Base-by-base conservation (phyloP, 768 basidiomycete species). In the Termitomyces sp. region DNA sequence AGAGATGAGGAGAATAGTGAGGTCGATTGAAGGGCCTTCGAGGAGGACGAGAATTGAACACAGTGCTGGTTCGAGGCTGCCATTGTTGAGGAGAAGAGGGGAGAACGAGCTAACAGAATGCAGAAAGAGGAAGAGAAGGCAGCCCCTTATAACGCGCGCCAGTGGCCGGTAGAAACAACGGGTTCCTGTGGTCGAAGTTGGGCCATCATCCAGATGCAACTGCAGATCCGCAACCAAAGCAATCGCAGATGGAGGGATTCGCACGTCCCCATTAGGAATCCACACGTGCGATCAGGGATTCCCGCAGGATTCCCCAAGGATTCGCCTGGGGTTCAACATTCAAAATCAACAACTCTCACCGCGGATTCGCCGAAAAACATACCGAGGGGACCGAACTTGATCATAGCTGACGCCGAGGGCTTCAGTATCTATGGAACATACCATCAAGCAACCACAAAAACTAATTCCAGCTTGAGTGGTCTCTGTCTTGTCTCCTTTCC, bases 1-100 rank as follows among this genome's bases (percentile, higher is more conserved):
- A 75, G 63, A 52, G 76, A 71, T 37, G 78, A 67, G 20, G 77
- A 75, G 61, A 80, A 74, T 46, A 78, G 63, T 2, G 79, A 78
- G 16, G 79, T 68, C 20, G 76, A 63, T 61, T 77, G 73, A 31
- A 79, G 71, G 22, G 73, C 70, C 63, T 75, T 80, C 51, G 77
- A 72, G 29, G 77, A 68, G 29, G 77, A 62, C 34, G 74, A 66
- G 64, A 79, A 76, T 54, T 74, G 74, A 36, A 76, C 73, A 59
- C 78, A 80, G 50, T 75, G 62, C 39, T 71, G 65, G 36, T 72
- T 60, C 46, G 75, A 64, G 57, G 75, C 63, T 63, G 75, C 63
- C 78, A 79, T 79, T 65, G 62, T 37, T 20, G 36, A 41, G 39
- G 59, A 51, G 60, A 58, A 62, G 39, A 32, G 56, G 46, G 62